phyloP scores from a whole-genome alignment of 108 stramenopile species.

The Nannochloropsis granulata region DNA sequence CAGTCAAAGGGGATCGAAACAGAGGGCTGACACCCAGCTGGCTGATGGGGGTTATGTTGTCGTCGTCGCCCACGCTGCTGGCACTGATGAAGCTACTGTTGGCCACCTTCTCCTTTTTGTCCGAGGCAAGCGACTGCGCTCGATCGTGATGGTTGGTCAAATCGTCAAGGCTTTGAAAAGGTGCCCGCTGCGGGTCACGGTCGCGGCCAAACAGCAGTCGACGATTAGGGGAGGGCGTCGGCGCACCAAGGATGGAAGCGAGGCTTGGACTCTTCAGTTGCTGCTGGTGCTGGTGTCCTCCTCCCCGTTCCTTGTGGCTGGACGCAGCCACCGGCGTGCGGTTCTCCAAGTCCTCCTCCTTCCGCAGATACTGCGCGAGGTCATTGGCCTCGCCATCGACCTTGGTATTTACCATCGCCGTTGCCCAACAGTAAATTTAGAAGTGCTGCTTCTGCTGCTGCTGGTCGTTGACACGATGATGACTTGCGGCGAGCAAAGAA shows the following conservation, averaged over 20 bases:
- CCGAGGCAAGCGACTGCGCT: too few relatives aligned
- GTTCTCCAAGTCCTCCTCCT: not conserved
- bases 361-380: not conserved
- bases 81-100: too few relatives aligned
- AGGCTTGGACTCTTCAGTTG: not conserved
- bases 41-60: too few relatives aligned
- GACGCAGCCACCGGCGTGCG: not conserved
- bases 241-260: not conserved
- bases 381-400: not conserved
- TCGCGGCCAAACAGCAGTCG: not conserved
- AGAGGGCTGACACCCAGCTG: too few relatives aligned
- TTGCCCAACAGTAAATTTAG: too few relatives aligned
- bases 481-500: too few relatives aligned
- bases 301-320: not conserved
- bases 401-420: not conserved
- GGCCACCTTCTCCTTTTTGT: too few relatives aligned
- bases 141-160: not conserved
- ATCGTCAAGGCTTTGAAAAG: not conserved
- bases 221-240: not conserved
- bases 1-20: too few relatives aligned
- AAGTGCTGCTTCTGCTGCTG: too few relatives aligned
- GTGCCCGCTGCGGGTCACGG: not conserved
- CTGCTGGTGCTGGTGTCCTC: not conserved
- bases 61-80: too few relatives aligned
- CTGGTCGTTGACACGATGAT: too few relatives aligned